These are phyloP conservation scores for Rhodotorula sp. DNA, from an alignment of 1,284 basidiomycete species.

Conservation along the genomic window DNA sequence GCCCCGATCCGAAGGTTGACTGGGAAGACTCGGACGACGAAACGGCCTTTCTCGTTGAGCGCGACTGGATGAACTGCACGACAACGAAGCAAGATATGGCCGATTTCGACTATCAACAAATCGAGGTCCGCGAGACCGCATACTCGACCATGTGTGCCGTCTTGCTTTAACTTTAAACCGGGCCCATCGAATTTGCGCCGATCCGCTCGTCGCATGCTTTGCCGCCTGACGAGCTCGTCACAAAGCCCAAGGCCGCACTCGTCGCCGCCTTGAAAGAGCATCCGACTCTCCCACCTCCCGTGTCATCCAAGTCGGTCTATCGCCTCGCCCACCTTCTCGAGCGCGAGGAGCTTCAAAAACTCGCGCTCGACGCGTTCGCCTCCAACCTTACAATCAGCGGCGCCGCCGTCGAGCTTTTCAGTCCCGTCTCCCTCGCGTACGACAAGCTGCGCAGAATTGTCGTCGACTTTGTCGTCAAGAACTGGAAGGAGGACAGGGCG, in stretches of 20 bases:
- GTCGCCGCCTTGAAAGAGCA: fast-evolving
- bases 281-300: background rate
- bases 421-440: background rate
- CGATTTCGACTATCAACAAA: too few species aligned
- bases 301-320: slow-evolving; percentile 12
- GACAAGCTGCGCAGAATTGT: background rate
- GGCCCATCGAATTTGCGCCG: too few species aligned
- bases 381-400: background rate
- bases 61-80: too few species aligned
- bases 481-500: background rate
- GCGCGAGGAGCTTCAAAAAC: background rate
- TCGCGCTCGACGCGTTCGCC: background rate
- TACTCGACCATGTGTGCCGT: too few species aligned
- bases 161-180: too few species aligned
- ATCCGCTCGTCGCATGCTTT: too few species aligned
- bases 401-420: background rate
- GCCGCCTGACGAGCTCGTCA: background rate
- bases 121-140: too few species aligned
- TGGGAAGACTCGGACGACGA: too few species aligned
- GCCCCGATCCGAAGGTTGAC: background rate
- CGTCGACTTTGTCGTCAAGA: background rate
- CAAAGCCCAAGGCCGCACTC: fast-evolving
- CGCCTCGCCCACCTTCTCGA: slow-evolving; percentile 14
- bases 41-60: too few species aligned
- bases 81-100: too few species aligned